Base-by-base conservation (phyloP, 2,329 filamentous ascomycete genomes). In the Paramyrothecium sp. region DNA sequence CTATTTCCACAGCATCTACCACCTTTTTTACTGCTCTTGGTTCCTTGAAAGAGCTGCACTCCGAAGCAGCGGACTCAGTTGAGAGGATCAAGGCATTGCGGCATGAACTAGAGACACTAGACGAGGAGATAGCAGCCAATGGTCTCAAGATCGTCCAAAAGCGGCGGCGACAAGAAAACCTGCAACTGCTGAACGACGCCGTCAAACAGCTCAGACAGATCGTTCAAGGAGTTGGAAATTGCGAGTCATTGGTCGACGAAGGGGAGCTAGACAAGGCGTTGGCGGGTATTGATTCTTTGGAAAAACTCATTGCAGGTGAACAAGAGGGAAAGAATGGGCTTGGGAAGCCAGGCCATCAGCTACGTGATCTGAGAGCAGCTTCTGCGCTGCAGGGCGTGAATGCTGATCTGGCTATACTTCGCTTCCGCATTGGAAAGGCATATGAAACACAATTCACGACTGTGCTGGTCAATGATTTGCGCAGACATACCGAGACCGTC, bases 11-110 rank as follows among this genome's bases (percentile, higher is more conserved):
- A 0, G 95, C 95, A 1, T 98, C 95, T 0, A 92, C 92, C 1
- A 97, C 94, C 0, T 99, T 99, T 73, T 99, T 99, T 68, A 93
- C 92, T 0, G 95, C 95, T 0, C 79, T 99, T 1, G 94, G 95
- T 1, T 96, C 93, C 1, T 78, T 99, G 34, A 89, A 92, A 63
- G 92, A 97, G 69, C 79, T 99, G 12, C 94, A 99, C 70, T 89
- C 89, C 0, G 95, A 99, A 73, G 93, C 95, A 7, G 89, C 92
- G 12, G 91, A 96, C 57, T 98, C 94, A 2, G 93, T 99, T 2
- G 82, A 89, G 10, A 87, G 90, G 60, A 99, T 99, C 58, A 92
- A 92, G 68, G 81, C 83, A 0, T 72, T 99, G 46, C 83, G 95
- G 57, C 85, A 87, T 65, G 94, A 98, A 67, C 78, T 99, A 0